Percentiles rank a stretch among this genome's conserved stretches.
Evolutionary conservation across 2,329 filamentous ascomycete genomes (phyloP).

Genomic region (Plectosphaerella plurivora): DNA sequence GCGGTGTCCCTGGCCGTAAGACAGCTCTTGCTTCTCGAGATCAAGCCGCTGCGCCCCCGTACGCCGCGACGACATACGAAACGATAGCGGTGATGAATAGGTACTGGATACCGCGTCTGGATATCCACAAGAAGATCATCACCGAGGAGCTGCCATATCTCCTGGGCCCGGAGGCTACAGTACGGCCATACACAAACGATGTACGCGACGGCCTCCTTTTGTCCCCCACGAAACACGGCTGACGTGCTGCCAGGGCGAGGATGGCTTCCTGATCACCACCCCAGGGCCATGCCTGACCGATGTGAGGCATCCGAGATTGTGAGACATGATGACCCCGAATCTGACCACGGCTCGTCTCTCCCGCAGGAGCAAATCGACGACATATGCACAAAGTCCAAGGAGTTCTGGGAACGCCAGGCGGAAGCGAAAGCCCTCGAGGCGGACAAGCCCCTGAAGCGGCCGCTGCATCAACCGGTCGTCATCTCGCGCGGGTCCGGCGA

Average conservation of each 20-base stretch:
- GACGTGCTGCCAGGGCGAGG: slow-evolving; percentile 43
- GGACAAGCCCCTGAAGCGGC: slow-evolving; percentile 49
- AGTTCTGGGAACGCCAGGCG: slow-evolving; percentile 53
- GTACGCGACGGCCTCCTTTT: slow-evolving; percentile 29
- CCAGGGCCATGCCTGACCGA: slow-evolving; percentile 55
- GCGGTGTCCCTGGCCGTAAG: background rate
- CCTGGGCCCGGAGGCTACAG: slow-evolving; percentile 53
- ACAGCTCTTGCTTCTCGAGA: slow-evolving; percentile 5
- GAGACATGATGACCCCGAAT: background rate
- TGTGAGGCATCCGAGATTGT: slow-evolving; percentile 33
- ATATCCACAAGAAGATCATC: slow-evolving; percentile 58
- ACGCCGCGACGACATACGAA: background rate
- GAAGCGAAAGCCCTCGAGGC: slow-evolving; percentile 42
- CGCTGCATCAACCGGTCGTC: slow-evolving; percentile 51
- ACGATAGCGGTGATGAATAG: slow-evolving; percentile 40
- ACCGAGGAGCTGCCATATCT: slow-evolving; percentile 54
- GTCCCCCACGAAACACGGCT: slow-evolving; percentile 5
- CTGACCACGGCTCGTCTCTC: slow-evolving; percentile 9
- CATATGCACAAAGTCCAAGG: slow-evolving; percentile 54
- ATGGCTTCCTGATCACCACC: slow-evolving; percentile 56
- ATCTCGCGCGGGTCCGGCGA: slow-evolving; percentile 37
- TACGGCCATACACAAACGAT: slow-evolving; percentile 52
- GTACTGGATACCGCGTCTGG: slow-evolving; percentile 57
- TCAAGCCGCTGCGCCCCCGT: no score
- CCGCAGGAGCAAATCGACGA: slow-evolving; percentile 58